Conservation (phyloP, 2,329 filamentous ascomycete genomes). For the Pyrenochaeta sp. region DNA sequence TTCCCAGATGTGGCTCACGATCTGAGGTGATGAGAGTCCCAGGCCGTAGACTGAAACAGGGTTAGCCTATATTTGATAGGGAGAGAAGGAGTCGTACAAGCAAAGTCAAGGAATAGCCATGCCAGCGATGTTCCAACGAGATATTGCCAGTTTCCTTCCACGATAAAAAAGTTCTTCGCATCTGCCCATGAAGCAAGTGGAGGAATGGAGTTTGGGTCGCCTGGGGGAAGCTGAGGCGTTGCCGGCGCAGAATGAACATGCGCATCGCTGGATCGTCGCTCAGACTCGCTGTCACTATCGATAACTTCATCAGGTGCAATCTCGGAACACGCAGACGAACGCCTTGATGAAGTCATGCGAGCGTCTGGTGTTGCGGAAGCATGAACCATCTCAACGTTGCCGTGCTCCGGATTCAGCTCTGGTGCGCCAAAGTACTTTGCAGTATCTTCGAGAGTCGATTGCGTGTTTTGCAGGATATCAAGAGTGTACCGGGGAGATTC, state of each 20-base stretch:
- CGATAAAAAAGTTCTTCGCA: slow-evolving; percentile 44
- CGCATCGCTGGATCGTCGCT: slow-evolving; percentile 18
- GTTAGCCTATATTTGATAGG: background rate
- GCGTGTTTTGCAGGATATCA: slow-evolving; percentile 49
- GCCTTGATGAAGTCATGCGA: slow-evolving; percentile 12
- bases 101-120: slow-evolving; percentile 49
- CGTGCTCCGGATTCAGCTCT: slow-evolving; percentile 31
- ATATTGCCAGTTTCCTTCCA: slow-evolving; percentile 48
- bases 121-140: slow-evolving; percentile 47
- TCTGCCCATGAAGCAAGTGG: slow-evolving; percentile 43
- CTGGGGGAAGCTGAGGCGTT: slow-evolving; percentile 24
- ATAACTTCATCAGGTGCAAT: slow-evolving; percentile 37
- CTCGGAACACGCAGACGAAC: slow-evolving; percentile 32
- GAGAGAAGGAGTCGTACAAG: slow-evolving; percentile 22
- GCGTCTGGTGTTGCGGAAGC: slow-evolving; percentile 12
- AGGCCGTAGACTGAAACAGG: slow-evolving; percentile 39
- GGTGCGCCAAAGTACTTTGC: slow-evolving; percentile 42
- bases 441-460: slow-evolving; percentile 44
- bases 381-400: slow-evolving; percentile 39
- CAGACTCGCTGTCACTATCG: slow-evolving; percentile 37
- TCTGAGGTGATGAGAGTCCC: slow-evolving; percentile 46
- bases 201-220: slow-evolving; percentile 58
- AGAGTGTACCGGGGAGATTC: slow-evolving; percentile 52
- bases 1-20: slow-evolving; percentile 46
- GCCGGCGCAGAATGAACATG: slow-evolving; percentile 7